Evolutionary conservation across 805 yeast genomes (phyloP).

Genomic region (Candida rishiriensis): DNA sequence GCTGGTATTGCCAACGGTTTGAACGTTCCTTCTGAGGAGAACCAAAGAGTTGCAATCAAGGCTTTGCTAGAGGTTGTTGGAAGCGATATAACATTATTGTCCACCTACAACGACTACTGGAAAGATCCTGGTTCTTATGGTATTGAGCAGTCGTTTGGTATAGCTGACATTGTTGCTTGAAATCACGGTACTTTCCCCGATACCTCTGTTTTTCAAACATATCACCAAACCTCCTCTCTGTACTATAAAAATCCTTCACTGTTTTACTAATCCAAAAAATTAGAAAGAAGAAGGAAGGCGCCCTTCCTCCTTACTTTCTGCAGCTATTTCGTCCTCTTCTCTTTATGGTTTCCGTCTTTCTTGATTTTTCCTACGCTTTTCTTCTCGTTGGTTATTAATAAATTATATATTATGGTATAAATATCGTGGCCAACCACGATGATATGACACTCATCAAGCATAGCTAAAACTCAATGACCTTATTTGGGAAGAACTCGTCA

Average conservation of each 20-base stretch:
- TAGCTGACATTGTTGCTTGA: constrained; percentile 33
- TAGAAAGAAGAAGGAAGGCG: too few relatives aligned
- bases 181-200: background rate
- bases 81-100: constrained; percentile 62
- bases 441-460: too few relatives aligned
- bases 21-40: constrained; percentile 64
- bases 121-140: constrained; percentile 78
- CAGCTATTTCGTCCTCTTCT: too few relatives aligned
- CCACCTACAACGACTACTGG: constrained; percentile 86
- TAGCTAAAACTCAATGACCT: constrained; percentile 48
- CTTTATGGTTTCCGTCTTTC: too few relatives aligned
- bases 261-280: too few relatives aligned
- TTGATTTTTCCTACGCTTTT: too few relatives aligned
- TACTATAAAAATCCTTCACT: too few relatives aligned
- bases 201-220: background rate
- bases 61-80: constrained; percentile 56
- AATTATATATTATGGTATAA: too few relatives aligned
- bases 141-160: constrained; percentile 86
- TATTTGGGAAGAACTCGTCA: constrained; percentile 61
- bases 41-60: constrained; percentile 67
- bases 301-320: too few relatives aligned
- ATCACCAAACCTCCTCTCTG: too few relatives aligned
- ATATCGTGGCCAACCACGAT: too few relatives aligned
- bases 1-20: constrained; percentile 66
- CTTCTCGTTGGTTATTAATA: too few relatives aligned